phyloP scores from a whole-genome alignment of 2,329 filamentous ascomycete genomes.

The Neocucurbitaria cava region DNA sequence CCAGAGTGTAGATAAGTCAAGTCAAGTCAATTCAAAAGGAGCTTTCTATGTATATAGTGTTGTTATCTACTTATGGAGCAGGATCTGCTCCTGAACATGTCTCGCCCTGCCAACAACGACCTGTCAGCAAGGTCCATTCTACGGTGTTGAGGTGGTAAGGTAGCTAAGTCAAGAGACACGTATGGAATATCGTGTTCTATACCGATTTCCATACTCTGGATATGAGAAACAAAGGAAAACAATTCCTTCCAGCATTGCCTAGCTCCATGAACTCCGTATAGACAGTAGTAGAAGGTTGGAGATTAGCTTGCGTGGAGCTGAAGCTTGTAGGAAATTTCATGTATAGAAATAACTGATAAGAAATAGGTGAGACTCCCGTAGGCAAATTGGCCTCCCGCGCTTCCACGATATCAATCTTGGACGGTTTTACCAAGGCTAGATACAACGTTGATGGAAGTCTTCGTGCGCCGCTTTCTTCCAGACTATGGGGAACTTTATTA shows the following conservation, averaged over 20 bases:
- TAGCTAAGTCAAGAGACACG: background rate
- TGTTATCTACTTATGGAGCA: background rate
- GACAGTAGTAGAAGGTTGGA: no score
- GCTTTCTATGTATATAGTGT: background rate
- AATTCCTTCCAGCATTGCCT: background rate
- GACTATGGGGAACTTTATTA: background rate
- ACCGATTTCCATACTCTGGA: background rate
- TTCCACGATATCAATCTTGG: no score
- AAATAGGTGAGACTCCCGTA: no score
- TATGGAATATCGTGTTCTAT: background rate
- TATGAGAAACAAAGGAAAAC: background rate
- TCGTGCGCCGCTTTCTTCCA: background rate
- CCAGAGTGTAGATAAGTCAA: background rate
- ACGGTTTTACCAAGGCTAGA: no score
- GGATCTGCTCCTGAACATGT: background rate
- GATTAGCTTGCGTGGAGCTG: no score
- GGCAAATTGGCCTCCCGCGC: no score
- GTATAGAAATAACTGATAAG: no score
- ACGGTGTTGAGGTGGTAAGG: background rate
- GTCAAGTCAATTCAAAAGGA: background rate
- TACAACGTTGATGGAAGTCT: background rate
- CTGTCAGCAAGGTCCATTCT: background rate
- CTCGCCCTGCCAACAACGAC: background rate
- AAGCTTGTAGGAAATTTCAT: no score
- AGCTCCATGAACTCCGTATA: no score